Base-by-base conservation (phyloP, 345 rosid genomes). In the Pugionium dolabratum region DNA sequence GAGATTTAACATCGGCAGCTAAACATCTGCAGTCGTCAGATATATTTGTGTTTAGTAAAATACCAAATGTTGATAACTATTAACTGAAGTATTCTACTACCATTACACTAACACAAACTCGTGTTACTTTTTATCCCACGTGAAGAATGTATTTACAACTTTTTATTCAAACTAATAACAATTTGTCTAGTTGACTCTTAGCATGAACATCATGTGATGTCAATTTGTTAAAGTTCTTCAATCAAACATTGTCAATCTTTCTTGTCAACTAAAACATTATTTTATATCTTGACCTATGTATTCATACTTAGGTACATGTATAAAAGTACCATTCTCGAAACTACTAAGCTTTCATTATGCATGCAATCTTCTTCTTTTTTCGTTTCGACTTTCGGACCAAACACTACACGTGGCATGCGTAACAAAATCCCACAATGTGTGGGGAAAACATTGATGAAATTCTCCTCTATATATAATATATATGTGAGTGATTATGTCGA, bases 371-470 rank as follows among this genome's bases (percentile, higher is more conserved):
- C 62, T 54, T 54, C 43, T 10, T 54, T 62, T 33, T 32, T 18
- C 18, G 43, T 30, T 62, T 51, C 43, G 25, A 32, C 69, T 71
- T 53, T 35, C 1, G 32, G 8, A 60, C 39, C 3, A 25, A 9
- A 45, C 34, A 62, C 30, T 33, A 54, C 42, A 57, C 75, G 69
- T 71, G 75, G 7, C 64, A 26, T 49, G 18, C 44, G 30, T 6
- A 41, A 47, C 18, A 4, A 37, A 54, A 27, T 52, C 42, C 70
- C 70, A 72, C 47, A 46, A 27, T 72, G 34, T 57, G 64, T 10
- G 75, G 75, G 62, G 37, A 51, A 62, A 62, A 62, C 1, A 6
- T 31, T 31, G 57, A 67, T 47, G 63, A 71, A 47, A 63, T 62
- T 54, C 18, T 18, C 18, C 18, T 70, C 29, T 27, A 30, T 30